These are phyloP conservation scores for Aspergillus udagawae DNA, from an alignment of 2,329 filamentous ascomycete genomes.

Conservation along the genomic window DNA sequence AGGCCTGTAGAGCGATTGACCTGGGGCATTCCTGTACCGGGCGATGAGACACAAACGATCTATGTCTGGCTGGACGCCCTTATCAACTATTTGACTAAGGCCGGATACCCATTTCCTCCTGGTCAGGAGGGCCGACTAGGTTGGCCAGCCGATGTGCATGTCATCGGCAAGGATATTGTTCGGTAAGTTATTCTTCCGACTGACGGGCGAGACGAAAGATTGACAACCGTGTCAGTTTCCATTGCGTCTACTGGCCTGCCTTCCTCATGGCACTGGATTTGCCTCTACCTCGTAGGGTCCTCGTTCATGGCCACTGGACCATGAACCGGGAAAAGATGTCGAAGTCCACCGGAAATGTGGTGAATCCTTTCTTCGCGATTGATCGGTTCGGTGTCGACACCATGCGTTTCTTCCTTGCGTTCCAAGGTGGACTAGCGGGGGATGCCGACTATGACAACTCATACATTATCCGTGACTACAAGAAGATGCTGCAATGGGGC, in stretches of 20 bases:
- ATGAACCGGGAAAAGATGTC: conserved; percentile 92
- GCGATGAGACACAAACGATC: conserved; percentile 80
- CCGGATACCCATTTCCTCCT: conserved; percentile 74
- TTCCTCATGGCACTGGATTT: conserved; percentile 85
- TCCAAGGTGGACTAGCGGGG: conserved; percentile 69
- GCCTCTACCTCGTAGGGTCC: conserved; percentile 70
- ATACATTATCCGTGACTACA: conserved; percentile 70
- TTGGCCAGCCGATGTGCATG: conserved; percentile 89
- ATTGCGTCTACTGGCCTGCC: conserved; percentile 97
- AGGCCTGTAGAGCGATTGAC: conserved; percentile 70
- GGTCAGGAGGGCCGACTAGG: conserved; percentile 59
- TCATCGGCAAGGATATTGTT: conserved; percentile 94
- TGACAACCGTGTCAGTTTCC: conserved; percentile 55
- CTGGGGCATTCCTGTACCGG: conserved; percentile 89
- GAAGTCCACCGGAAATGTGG: conserved; percentile 90
- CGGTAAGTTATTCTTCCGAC: conserved; percentile 43
- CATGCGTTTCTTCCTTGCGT: conserved; percentile 83
- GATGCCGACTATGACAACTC: conserved; percentile 85
- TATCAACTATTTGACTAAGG: conserved; percentile 85
- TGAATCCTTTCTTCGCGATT: conserved; percentile 88
- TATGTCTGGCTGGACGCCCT: conserved; percentile 98
- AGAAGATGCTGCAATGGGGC: conserved; percentile 70
- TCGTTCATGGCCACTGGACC: conserved; percentile 95
- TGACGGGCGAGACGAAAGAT: conserved; percentile 6
- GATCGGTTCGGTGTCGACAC: conserved; percentile 83